Conservation (phyloP, 805 yeast genomes). For the Lachancea lanzarotensis region DNA sequence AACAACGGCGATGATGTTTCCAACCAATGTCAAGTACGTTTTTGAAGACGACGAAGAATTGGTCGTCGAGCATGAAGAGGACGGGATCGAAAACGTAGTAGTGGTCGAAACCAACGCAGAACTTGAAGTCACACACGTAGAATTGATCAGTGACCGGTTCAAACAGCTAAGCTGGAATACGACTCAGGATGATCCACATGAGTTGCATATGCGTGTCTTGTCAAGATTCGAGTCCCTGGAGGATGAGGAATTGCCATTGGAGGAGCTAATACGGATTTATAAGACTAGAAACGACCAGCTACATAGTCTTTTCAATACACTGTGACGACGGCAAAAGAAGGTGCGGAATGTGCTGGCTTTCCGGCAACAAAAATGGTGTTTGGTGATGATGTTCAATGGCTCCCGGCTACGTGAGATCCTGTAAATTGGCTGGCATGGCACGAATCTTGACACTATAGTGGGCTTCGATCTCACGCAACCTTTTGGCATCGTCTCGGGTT, state of each 20-base stretch:
- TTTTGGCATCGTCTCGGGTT: slow-evolving; percentile 68
- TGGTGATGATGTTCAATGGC: too few species aligned
- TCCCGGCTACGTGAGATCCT: slow-evolving; percentile 25
- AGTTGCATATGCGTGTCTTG: slow-evolving; percentile 23
- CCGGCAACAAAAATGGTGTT: too few species aligned
- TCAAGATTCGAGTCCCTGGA: slow-evolving; percentile 21
- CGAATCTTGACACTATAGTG: slow-evolving; percentile 85
- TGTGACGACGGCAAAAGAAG: background rate
- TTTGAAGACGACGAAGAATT: slow-evolving; percentile 28
- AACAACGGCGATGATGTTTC: slow-evolving; percentile 14
- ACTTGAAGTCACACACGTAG: slow-evolving; percentile 16
- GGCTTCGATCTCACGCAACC: slow-evolving; percentile 79
- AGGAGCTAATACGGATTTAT: slow-evolving; percentile 4
- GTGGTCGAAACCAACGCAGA: slow-evolving; percentile 19
- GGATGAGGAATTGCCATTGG: slow-evolving; percentile 2
- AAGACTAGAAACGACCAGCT: slow-evolving; percentile 5
- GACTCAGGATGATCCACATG: slow-evolving; percentile 5
- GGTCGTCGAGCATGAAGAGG: slow-evolving; percentile 9
- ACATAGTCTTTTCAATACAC: slow-evolving; percentile 4
- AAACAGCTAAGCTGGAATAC: slow-evolving; percentile 19
- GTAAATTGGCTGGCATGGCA: slow-evolving; percentile 82
- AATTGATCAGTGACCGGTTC: slow-evolving; percentile 25
- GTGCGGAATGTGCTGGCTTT: too few species aligned
- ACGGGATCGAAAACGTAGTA: slow-evolving; percentile 24
- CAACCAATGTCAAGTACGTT: slow-evolving; percentile 27